Percentiles rank a stretch among this genome's conserved stretches.
Evolutionary conservation across 1,284 basidiomycete species (phyloP).

Genomic region (Porodaedalea pini): DNA sequence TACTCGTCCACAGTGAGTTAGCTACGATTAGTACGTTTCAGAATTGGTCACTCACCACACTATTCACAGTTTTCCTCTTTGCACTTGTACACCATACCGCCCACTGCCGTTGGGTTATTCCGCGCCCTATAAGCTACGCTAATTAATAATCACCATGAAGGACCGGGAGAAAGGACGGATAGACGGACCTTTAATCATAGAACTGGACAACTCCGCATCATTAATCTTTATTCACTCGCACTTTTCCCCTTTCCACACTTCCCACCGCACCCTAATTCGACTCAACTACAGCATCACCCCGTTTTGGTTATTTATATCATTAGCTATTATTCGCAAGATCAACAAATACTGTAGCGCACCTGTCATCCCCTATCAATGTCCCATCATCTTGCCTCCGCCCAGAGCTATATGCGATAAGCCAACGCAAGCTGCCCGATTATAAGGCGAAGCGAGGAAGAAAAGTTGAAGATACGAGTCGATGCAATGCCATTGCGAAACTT

Average conservation of each 20-base stretch:
- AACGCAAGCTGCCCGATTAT: neutral
- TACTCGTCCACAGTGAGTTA: slow-evolving; percentile 11
- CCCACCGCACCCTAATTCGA: neutral
- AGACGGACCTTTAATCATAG: slow-evolving; percentile 5
- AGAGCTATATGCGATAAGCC: neutral
- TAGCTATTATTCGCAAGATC: slow-evolving; percentile 8
- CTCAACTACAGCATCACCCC: neutral
- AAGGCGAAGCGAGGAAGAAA: neutral
- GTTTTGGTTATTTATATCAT: slow-evolving; percentile 16
- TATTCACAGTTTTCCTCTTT: neutral
- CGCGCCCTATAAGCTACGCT: slow-evolving; percentile 11
- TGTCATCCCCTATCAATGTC: neutral
- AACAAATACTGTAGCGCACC: neutral
- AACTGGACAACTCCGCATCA: neutral
- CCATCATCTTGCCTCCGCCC: neutral
- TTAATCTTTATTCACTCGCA: slow-evolving; percentile 6
- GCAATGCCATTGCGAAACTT: neutral
- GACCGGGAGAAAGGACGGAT: neutral
- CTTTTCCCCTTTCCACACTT: neutral
- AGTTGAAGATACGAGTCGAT: too few relatives aligned
- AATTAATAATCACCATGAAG: slow-evolving; percentile 7
- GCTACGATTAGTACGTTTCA: neutral
- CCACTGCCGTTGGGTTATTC: neutral
- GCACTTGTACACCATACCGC: slow-evolving; percentile 7
- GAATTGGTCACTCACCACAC: neutral